Evolutionary conservation across 768 basidiomycete genomes (phyloP), one percentile per base, ranked within the genome.

Genomic region (Leccinum ochraceum): DNA sequence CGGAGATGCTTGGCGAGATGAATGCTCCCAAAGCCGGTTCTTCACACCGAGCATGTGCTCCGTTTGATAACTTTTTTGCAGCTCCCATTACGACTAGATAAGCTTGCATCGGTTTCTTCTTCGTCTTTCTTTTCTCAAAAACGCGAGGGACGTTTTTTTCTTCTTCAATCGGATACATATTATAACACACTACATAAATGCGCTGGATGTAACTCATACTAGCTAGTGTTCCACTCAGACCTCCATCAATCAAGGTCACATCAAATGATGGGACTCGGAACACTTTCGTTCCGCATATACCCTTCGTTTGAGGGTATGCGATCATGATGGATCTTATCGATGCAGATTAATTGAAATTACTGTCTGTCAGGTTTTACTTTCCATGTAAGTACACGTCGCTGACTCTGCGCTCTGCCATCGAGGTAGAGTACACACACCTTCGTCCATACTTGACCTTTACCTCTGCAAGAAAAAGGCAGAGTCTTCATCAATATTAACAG

Each of bases 51-150:
- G 60, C 16, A 14, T 54, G 62, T 1, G 71, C 73, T 17, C 75
- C 78, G 32, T 84, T 85, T 78, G 82, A 82, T 57, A 69, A 67
- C 14, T 84, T 81, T 61, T 86, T 86, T 22, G 63, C 69, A 1
- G 63, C 58, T 14, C 64, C 67, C 7, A 44, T 42, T 9, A 4
- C 9, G 17, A 36, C 59, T 11, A 55, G 46, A 24, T 62, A 50
- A 46, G 26, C n/a, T 55, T 57, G 32, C 7, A 16, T 34, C 32
- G 10, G 32, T 34, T 32, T 11, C 10, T 4, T 13, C 34, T 0
- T 16, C 4, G n/a, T 13, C 34, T 4, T 5, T 48, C 32, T 36
- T 16, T 9, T 50, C 26, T 53, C 11, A 39, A 36, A 6, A n/a
- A 17, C 14, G 22, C n/a, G 2, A 13, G 6, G 24, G 14, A 30